These are phyloP conservation scores for Nyssa sinensis DNA, from an alignment of 148 eudicot genomes.

Conservation along the genomic window DNA sequence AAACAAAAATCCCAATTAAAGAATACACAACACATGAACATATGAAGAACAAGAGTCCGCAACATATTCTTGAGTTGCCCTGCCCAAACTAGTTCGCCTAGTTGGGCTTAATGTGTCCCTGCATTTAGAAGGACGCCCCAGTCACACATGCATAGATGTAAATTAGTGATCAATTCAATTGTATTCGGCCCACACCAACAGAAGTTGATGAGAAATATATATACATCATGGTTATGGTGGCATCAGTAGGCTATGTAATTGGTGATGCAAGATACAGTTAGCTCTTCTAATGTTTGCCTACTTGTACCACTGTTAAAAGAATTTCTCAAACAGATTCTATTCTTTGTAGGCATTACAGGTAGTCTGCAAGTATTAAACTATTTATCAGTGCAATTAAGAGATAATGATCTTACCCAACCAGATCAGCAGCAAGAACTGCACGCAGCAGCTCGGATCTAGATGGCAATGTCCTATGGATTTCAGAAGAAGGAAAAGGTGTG, in stretches of 20 bases:
- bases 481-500: conserved; percentile 95
- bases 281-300: background rate
- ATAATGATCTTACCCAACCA: conserved; percentile 67
- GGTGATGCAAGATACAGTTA: background rate
- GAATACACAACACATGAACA: background rate
- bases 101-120: too few relatives aligned
- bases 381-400: background rate
- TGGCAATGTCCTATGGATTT: conserved; percentile 87
- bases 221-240: background rate
- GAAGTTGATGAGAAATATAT: background rate
- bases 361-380: background rate
- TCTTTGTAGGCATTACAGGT: background rate
- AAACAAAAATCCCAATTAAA: background rate
- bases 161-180: background rate
- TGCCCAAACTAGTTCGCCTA: too few relatives aligned
- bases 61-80: too few relatives aligned
- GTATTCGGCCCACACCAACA: background rate
- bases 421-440: conserved; percentile 83
- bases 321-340: background rate
- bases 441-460: conserved; percentile 76
- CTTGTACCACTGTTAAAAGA: background rate
- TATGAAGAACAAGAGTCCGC: too few relatives aligned
- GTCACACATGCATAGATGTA: background rate
- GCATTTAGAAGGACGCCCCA: too few relatives aligned
- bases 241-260: background rate